Base-by-base conservation (phyloP, 2,329 filamentous ascomycete species). In the Penicillium sumatraense region DNA sequence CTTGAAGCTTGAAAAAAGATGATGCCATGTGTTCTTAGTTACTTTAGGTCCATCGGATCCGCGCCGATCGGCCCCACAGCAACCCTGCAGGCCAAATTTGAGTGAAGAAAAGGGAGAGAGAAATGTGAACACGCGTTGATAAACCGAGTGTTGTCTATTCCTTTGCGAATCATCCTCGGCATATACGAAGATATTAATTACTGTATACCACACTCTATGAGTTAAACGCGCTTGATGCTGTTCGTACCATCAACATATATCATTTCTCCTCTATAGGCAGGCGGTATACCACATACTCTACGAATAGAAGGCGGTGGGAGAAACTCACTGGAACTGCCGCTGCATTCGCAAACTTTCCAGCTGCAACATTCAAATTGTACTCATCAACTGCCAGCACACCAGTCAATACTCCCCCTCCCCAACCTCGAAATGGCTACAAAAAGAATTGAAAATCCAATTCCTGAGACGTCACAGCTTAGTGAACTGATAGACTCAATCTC, bases 21-120 rank as follows among this genome's bases (percentile, higher is more conserved):
- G 67, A 72, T 69, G 71, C 70, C 69, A 74, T 72, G 68, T 74
- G 71, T 73, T 73, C 70, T 71, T 62, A 68, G 59, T 53, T 58
- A 73, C 73, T 69, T 71, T 62, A 68, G 59, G 51, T 58, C 54
- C 52, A 38, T 47, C 58, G 60, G 59, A 60, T 65, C 60, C 20
- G 36, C 38, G 57, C 49, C 56, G 57, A 61, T 64, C 35, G 56
- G 29, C 29, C 29, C 29, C 29, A 31, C 57, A 58, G 60, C 63
- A 58, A 26, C 51, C 51, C 45, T 59, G 63, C 56, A 61, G 51
- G n/a, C n/a, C n/a, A n/a, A n/a, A n/a, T n/a, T n/a, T n/a, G n/a
- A n/a, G n/a, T n/a, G n/a, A n/a, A n/a, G n/a, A n/a, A n/a, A n/a
- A n/a, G n/a, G n/a, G n/a, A n/a, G n/a, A n/a, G n/a, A n/a, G n/a